A percentile compares a stretch with the other conserved stretches of the same genome.
Evolutionary conservation across 306 rosid genomes (phyloP).

Genomic region (Cicer chorassanicum): DNA sequence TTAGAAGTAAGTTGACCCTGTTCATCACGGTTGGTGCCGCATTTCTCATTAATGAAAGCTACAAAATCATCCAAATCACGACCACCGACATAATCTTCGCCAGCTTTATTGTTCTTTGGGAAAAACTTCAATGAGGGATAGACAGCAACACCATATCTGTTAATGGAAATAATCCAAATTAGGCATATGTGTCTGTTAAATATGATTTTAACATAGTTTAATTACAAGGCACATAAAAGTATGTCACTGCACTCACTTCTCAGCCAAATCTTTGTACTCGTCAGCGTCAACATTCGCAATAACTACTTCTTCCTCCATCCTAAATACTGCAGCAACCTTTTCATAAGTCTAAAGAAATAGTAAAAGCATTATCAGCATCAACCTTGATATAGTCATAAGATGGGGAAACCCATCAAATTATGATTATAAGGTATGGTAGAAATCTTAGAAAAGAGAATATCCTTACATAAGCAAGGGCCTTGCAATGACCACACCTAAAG

Average conservation of each 20-base stretch:
- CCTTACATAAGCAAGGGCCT: constrained; percentile 90
- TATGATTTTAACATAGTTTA: constrained; percentile 33
- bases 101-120: constrained; percentile 76
- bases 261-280: constrained; percentile 71
- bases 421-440: constrained; percentile 10
- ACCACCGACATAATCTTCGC: constrained; percentile 80
- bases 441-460: constrained; percentile 29
- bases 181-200: constrained; percentile 28
- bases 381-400: constrained; percentile 10
- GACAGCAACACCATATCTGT: constrained; percentile 80
- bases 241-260: constrained; percentile 63
- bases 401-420: constrained; percentile 14
- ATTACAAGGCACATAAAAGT: constrained; percentile 18
- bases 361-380: constrained; percentile 33
- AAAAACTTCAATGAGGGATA: constrained; percentile 86
- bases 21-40: constrained; percentile 79
- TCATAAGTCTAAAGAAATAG: constrained; percentile 67
- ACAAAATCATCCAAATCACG: constrained; percentile 82
- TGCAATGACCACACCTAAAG: constrained; percentile 97
- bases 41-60: constrained; percentile 70
- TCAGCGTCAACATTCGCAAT: constrained; percentile 83
- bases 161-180: constrained; percentile 33
- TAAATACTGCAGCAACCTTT: constrained; percentile 84
- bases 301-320: constrained; percentile 69
- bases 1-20: constrained; percentile 74